phyloP scores from a whole-genome alignment of 768 basidiomycete species.

The Suillus weaverae region DNA sequence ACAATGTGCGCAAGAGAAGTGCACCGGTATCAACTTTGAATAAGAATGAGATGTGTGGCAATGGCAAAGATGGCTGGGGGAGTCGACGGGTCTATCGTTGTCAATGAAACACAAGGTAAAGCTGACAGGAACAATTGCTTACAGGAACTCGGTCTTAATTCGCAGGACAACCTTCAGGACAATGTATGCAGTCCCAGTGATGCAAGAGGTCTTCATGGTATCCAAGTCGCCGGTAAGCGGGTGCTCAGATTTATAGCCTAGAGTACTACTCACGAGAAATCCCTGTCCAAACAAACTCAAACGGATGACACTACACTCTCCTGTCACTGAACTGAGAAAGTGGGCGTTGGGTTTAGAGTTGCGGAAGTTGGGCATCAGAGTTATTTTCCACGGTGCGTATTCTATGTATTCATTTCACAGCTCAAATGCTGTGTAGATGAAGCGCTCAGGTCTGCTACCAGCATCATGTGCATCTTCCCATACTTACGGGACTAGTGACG shows the following conservation, averaged over 20 bases:
- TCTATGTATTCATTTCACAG: too few relatives aligned
- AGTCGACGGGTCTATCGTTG: neutral
- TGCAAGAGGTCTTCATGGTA: neutral
- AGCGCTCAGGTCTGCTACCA: too few relatives aligned
- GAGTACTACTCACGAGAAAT: neutral
- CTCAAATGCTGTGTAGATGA: too few relatives aligned
- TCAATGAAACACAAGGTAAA: neutral
- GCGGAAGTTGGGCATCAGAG: too few relatives aligned
- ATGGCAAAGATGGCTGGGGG: neutral
- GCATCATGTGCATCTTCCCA: too few relatives aligned
- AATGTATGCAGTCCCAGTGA: neutral
- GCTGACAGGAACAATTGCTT: neutral
- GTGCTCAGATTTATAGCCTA: neutral
- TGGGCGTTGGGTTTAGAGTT: neutral
- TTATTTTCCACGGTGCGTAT: too few relatives aligned
- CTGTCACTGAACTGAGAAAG: neutral
- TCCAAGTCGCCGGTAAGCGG: too few relatives aligned
- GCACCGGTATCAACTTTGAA: neutral
- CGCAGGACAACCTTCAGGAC: neutral
- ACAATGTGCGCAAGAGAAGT: neutral
- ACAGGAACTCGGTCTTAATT: neutral
- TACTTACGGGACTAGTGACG: too few relatives aligned
- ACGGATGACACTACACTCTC: too few relatives aligned
- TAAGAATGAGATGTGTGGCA: neutral
- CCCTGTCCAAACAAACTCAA: neutral